A percentile compares a stretch with the other conserved stretches of the same genome.
Evolutionary conservation across 352 stramenopile genomes (phyloP).

Genomic region (Sclerospora graminicola): DNA sequence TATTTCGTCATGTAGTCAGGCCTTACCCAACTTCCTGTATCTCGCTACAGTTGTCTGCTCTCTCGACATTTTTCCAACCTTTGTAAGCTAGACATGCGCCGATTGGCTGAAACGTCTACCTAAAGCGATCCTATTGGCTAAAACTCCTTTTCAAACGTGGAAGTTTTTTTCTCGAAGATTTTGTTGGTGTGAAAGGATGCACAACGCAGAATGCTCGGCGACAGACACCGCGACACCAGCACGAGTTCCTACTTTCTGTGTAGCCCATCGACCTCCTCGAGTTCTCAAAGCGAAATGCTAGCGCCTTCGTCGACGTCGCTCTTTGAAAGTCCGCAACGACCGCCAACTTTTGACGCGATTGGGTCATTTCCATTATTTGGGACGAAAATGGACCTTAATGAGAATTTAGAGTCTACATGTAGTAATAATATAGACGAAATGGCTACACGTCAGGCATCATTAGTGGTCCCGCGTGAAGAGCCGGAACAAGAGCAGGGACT

Average conservation of each 20-base stretch:
- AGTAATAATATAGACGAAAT: conserved; percentile 2
- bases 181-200: conserved; percentile 31
- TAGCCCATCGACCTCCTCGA: neutral
- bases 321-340: conserved; percentile 2
- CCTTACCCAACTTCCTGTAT: neutral
- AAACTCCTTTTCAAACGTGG: conserved; percentile 10
- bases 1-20: neutral
- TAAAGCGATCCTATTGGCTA: neutral
- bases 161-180: conserved; percentile 24
- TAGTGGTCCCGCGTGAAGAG: conserved; percentile 11
- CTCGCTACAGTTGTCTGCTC: neutral
- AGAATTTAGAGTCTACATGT: neutral
- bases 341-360: neutral
- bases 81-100: neutral
- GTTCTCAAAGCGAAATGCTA: neutral
- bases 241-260: neutral
- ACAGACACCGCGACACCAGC: conserved; percentile 4
- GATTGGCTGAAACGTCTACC: neutral
- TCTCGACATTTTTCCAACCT: neutral
- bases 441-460: conserved; percentile 13
- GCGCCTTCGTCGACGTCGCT: neutral
- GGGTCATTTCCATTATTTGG: conserved; percentile 3
- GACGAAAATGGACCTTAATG: conserved; percentile 8
- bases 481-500: conserved; percentile 16
- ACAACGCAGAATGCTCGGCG: conserved; percentile 24